Base-by-base conservation (phyloP, 1,139 yeast species). In the Schizosaccharomyces versatilis region DNA sequence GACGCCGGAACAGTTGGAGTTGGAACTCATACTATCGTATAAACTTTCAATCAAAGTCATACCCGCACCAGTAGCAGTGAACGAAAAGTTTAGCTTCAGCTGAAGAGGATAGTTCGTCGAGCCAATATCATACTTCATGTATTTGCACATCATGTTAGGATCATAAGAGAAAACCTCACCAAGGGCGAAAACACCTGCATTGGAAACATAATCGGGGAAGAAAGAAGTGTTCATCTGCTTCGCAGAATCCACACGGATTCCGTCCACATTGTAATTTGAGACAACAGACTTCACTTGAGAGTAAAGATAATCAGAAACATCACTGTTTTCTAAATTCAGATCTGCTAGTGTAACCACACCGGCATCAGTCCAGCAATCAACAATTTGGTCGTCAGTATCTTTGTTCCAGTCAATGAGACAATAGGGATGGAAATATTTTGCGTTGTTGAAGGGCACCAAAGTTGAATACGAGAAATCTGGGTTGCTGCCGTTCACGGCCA, bases 161-260 rank as follows among this genome's bases (percentile, higher is more conserved):
- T 55, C 55, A n/a, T 52, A 56, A 32, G 53, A 52, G 56, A 55
- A 54, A n/a, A 53, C 55, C 53, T 57, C 59, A n/a, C 59, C 59
- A 32, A 56, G 36, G 14, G 47, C 40, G 39, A 48, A 57, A 41
- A 55, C 57, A 36, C 59, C 58, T 6, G 56, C 51, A 15, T 55
- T 41, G n/a, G 47, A 38, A 17, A 53, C 53, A 36, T 56, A 55
- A n/a, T 51, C 55, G 7, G 54, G 54, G 42, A 53, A 56, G 42
- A 56, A 55, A 6, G 44, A 40, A 14, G 44, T 41, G 36, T 52
- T 55, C 38, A 57, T 41, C 19, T 53, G 53, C 41, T 56, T 56
- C 47, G 54, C 56, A 7, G 59, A 55, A 44, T 57, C 59, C 39
- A 57, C 49, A 53, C 59, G 58, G 36, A 57, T 40, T 6, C 59